Evolutionary conservation across 164 flowering plant species (phyloP).

Genomic region (Chimonanthus praecox): DNA sequence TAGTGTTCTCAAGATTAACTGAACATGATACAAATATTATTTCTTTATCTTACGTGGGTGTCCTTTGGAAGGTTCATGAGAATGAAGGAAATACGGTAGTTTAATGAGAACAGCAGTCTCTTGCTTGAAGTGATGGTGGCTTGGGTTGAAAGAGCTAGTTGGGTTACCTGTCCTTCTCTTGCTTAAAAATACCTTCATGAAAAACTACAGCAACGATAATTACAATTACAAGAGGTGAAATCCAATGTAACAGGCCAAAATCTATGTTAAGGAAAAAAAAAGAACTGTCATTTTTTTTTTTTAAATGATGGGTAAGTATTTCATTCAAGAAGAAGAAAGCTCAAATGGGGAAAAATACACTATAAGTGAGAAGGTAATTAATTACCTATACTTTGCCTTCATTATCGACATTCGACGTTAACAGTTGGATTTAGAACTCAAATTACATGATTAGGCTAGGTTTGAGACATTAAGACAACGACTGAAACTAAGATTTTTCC

Average conservation of each 20-base stretch:
- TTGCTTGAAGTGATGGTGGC: background rate
- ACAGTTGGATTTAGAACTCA: no score
- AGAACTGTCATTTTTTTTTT: background rate
- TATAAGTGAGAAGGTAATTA: no score
- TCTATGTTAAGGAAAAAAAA: no score
- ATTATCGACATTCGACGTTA: no score
- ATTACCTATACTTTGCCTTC: background rate
- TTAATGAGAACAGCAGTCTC: background rate
- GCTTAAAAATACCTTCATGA: background rate
- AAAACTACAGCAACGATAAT: background rate
- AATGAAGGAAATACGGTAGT: background rate
- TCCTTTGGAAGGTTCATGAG: background rate
- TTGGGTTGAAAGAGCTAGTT: background rate
- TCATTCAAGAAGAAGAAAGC: no score
- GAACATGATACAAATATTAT: no score
- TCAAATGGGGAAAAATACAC: no score
- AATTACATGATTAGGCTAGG: no score
- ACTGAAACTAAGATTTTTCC: no score
- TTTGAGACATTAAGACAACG: no score
- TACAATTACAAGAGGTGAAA: background rate
- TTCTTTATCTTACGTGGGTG: background rate
- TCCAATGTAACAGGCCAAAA: background rate
- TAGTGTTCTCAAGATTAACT: background rate
- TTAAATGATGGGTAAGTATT: no score
- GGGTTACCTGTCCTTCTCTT: background rate